Percentiles rank a stretch among this genome's conserved stretches.
Evolutionary conservation across 805 yeast species (phyloP).

Genomic region (Pichia exigua): DNA sequence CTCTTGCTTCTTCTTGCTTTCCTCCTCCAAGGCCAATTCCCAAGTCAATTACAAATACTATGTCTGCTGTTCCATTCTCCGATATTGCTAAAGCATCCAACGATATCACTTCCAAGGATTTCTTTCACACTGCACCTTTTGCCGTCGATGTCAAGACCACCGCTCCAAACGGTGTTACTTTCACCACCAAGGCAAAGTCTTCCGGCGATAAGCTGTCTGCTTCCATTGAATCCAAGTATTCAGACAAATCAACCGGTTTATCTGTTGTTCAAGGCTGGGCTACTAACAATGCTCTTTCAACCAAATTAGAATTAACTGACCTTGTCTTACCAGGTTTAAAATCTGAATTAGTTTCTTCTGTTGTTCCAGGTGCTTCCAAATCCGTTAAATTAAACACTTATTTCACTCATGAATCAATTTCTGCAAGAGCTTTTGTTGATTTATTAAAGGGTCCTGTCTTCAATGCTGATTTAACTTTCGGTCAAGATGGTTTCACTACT

Average conservation of each 20-base stretch:
- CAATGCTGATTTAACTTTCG: constrained; percentile 89
- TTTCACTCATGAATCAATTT: constrained; percentile 88
- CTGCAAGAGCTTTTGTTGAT: constrained; percentile 92
- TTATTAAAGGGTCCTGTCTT: constrained; percentile 92
- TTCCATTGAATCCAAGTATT: constrained; percentile 82
- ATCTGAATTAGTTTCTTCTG: constrained; percentile 82
- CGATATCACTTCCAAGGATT: constrained; percentile 84
- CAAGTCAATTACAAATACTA: constrained; percentile 21
- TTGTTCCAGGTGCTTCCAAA: constrained; percentile 79
- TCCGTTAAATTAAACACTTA: constrained; percentile 83
- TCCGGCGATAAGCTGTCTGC: constrained; percentile 77
- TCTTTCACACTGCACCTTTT: constrained; percentile 86
- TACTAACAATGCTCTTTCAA: constrained; percentile 82
- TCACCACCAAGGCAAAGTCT: constrained; percentile 83
- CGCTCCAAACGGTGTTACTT: constrained; percentile 95
- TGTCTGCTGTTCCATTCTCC: constrained; percentile 86
- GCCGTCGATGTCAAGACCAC: constrained; percentile 82
- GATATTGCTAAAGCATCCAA: constrained; percentile 90
- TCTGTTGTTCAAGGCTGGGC: constrained; percentile 97
- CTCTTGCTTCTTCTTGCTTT: background rate
- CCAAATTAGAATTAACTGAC: constrained; percentile 89
- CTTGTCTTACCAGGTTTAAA: constrained; percentile 92
- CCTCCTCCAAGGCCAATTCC: background rate
- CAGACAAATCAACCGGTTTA: constrained; percentile 88
- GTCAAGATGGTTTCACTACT: constrained; percentile 93